Conservation (phyloP, 371 early-diverging fungal species). For the Mucor piriformis region DNA sequence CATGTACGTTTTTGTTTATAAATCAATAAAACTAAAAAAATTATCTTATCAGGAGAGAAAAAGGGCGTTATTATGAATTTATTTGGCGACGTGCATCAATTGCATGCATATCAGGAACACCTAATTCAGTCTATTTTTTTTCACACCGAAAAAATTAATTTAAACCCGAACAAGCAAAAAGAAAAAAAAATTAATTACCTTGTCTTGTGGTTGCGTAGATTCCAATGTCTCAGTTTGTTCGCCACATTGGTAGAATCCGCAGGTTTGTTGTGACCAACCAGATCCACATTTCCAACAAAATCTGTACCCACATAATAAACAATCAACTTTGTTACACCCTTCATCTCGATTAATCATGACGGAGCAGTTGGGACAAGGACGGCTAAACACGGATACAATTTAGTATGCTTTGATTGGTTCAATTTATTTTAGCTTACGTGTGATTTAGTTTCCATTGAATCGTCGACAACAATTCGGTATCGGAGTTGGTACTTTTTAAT, state of each 20-base stretch:
- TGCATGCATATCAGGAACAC: slow-evolving; percentile 45
- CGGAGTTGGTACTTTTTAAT: slow-evolving; percentile 14
- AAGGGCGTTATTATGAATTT: not conserved
- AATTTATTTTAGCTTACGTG: slow-evolving; percentile 30
- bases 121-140: slow-evolving; percentile 36
- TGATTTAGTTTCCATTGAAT: slow-evolving; percentile 57
- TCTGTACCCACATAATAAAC: slow-evolving; percentile 69
- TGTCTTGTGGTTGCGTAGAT: not conserved
- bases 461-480: slow-evolving; percentile 35
- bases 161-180: not conserved
- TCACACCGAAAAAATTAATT: not conserved
- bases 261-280: slow-evolving; percentile 45
- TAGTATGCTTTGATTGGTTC: not conserved
- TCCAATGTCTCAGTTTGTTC: slow-evolving; percentile 4
- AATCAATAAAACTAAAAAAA: not conserved
- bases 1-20: too few species aligned
- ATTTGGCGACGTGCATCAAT: slow-evolving; percentile 35
- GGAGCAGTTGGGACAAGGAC: slow-evolving; percentile 72
- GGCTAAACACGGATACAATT: slow-evolving; percentile 28
- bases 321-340: slow-evolving; percentile 81
- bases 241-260: slow-evolving; percentile 47
- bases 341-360: slow-evolving; percentile 78
- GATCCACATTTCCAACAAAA: slow-evolving; percentile 71
- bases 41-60: not conserved
- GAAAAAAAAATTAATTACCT: slow-evolving; percentile 3